Evolutionary conservation across 108 stramenopile species (phyloP).

Genomic region (Skeletonema potamos): DNA sequence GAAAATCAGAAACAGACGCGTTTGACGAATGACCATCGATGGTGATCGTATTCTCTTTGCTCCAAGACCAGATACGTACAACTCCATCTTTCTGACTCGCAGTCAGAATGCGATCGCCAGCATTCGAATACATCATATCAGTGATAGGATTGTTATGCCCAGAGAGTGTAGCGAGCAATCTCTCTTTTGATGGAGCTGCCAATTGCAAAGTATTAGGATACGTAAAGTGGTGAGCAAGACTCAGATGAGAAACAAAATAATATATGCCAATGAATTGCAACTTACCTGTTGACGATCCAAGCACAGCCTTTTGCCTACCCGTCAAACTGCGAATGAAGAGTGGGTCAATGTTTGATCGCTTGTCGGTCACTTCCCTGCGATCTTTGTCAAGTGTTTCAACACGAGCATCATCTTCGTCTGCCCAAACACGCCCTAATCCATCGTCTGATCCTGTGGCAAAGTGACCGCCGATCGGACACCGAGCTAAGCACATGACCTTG

Average conservation of each 20-base stretch:
- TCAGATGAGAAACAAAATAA: neutral
- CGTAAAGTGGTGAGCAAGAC: slow-evolving; percentile 2
- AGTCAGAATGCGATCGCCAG: slow-evolving; percentile 78
- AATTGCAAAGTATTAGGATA: neutral
- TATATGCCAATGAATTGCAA: neutral
- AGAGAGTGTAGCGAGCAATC: slow-evolving; percentile 60
- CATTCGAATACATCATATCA: slow-evolving; percentile 75
- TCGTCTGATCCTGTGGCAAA: slow-evolving; percentile 92
- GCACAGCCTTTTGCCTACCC: neutral
- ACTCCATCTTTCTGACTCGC: slow-evolving; percentile 88
- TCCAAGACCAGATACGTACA: slow-evolving; percentile 75
- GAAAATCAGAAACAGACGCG: slow-evolving; percentile 24
- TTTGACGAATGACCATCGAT: slow-evolving; percentile 31
- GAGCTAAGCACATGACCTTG: slow-evolving; percentile 87
- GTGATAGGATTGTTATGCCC: slow-evolving; percentile 84
- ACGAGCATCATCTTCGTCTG: slow-evolving; percentile 61
- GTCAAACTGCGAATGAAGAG: slow-evolving; percentile 3
- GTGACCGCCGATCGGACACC: slow-evolving; percentile 80
- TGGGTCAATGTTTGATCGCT: slow-evolving; percentile 1
- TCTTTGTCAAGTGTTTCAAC: slow-evolving; percentile 51
- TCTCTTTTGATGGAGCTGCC: slow-evolving; percentile 40
- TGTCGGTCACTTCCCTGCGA: slow-evolving; percentile 7
- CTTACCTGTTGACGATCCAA: slow-evolving; percentile 6
- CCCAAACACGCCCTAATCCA: slow-evolving; percentile 86
- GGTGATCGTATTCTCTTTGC: slow-evolving; percentile 26